A percentile compares a stretch with the other conserved stretches of the same genome.
These are phyloP conservation scores for Mycosphaerella arachidis DNA, from an alignment of 2,329 filamentous ascomycete genomes.

Conservation along the genomic window DNA sequence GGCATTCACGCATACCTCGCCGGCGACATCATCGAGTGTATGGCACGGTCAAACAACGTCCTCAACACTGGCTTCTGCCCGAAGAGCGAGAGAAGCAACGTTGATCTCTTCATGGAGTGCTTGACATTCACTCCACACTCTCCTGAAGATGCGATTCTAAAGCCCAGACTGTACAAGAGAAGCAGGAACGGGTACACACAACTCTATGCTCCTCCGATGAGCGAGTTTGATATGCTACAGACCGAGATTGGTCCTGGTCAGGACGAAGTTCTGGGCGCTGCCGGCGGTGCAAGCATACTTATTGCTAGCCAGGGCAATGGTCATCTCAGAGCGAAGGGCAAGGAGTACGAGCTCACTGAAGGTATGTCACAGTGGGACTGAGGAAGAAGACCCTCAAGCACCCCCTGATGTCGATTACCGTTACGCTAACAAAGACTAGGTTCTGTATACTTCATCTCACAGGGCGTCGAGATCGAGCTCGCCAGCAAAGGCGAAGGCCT, in stretches of 20 bases:
- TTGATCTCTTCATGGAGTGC: slow-evolving; percentile 59
- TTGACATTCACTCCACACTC: slow-evolving; percentile 62
- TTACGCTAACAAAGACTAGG: slow-evolving; percentile 27
- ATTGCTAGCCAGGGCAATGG: slow-evolving; percentile 59
- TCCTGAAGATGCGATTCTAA: slow-evolving; percentile 53
- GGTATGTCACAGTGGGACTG: slow-evolving; percentile 27
- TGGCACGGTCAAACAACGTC: slow-evolving; percentile 74
- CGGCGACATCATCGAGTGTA: slow-evolving; percentile 73
- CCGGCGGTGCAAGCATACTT: slow-evolving; percentile 60
- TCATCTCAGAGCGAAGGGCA: slow-evolving; percentile 51
- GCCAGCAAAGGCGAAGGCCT: slow-evolving; percentile 37
- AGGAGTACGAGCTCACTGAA: slow-evolving; percentile 52
- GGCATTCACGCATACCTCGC: slow-evolving; percentile 69
- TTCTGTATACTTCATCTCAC: slow-evolving; percentile 63
- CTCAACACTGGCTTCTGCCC: slow-evolving; percentile 72
- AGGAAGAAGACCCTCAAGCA: no score
- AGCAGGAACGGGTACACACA: slow-evolving; percentile 58
- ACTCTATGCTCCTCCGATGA: slow-evolving; percentile 62
- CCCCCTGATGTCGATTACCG: no score
- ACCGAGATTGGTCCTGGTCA: slow-evolving; percentile 55
- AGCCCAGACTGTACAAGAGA: slow-evolving; percentile 45
- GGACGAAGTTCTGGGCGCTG: slow-evolving; percentile 52
- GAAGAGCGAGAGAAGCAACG: slow-evolving; percentile 57
- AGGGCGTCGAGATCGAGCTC: slow-evolving; percentile 49
- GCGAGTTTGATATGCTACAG: slow-evolving; percentile 66